Base-by-base conservation (phyloP, 345 rosid species). In the Atalantia buxifolia region DNA sequence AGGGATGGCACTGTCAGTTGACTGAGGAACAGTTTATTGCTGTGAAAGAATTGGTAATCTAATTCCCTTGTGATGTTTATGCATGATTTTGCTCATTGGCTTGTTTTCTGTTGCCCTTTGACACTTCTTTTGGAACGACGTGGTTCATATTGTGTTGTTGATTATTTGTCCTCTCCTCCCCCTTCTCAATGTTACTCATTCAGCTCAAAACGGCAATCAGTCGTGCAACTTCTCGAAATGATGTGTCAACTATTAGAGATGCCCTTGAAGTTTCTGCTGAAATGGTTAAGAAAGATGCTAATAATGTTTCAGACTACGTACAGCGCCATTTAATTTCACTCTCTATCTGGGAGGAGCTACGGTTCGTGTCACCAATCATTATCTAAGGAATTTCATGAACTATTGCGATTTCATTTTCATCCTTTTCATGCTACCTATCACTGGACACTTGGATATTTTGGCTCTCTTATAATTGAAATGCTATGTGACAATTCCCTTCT, bases 241-340 rank as follows among this genome's bases (percentile, higher is more conserved):
- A 96, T 86, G 77, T 94, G 62, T 78, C 89, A n/a, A 96, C 99
- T 55, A 84, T 96, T 80, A 91, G 88, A 82, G 97, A 94, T 75
- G 99, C 97, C 78, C 94, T 96, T 80, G 99, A 92, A 90, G 98
- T 96, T 67, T 96, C 99, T 74, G 98, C 99, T 78, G 98, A 92
- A 84, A 94, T 96, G 95, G 92, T 84, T 77, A 94, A 91, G 90
- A 96, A 88, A 88, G 99, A 96, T 74, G 86, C 87, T 80, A 96
- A 92, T 87, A 94, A 89, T 86, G 95, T 96, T 72, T 88, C 92
- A 50, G 99, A 96, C 85, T 91, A 83, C 87, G 88, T 96, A 66
- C 98, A 96, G 82, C 98, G 98, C 64, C 99, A 96, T 88, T 94
- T 96, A 65, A 86, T 92, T 84, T 87, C 99, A 40, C 79, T 96